A percentile compares a stretch with the other conserved stretches of the same genome.
These are phyloP conservation scores for Metarhizium album DNA, from an alignment of 2,329 filamentous ascomycete species.

Conservation along the genomic window DNA sequence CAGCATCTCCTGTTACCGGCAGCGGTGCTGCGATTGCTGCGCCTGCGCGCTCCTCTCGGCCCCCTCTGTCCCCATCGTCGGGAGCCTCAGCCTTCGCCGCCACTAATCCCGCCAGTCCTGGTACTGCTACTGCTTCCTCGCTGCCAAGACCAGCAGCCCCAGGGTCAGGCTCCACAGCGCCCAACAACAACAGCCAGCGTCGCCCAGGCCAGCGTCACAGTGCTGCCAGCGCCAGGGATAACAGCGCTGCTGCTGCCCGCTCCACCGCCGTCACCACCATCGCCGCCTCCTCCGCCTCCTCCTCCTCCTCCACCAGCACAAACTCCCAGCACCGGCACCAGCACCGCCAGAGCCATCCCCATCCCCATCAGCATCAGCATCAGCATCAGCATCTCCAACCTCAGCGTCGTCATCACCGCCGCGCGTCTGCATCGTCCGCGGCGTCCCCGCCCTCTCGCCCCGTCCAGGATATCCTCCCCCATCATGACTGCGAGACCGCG, in stretches of 20 bases:
- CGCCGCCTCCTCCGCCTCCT: too few species aligned
- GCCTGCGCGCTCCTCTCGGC: constrained; percentile 20
- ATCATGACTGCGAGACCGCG: constrained; percentile 64
- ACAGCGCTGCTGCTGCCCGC: constrained; percentile 2
- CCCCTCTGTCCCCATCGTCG: constrained; percentile 9
- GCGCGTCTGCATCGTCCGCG: constrained; percentile 27
- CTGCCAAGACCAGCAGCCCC: constrained; percentile 7
- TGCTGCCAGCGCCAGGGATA: constrained; percentile 3
- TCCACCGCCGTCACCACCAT: neutral
- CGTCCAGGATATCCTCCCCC: constrained; percentile 34
- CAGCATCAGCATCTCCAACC: constrained; percentile 16
- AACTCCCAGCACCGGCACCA: too few species aligned
- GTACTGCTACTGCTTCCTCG: constrained; percentile 9
- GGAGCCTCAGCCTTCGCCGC: constrained; percentile 10
- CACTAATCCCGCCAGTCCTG: constrained; percentile 3
- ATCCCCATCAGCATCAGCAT: constrained; percentile 20
- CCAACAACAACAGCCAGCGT: neutral
- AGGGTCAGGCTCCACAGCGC: constrained; percentile 7
- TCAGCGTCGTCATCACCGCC: constrained; percentile 27
- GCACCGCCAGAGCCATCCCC: constrained; percentile 20
- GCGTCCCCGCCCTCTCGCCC: constrained; percentile 18
- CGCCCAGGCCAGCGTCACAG: constrained; percentile 6
- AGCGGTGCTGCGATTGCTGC: constrained; percentile 10
- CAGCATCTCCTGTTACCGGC: neutral
- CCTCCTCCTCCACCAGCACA: too few species aligned